These are phyloP conservation scores for Sordaria brevicollis DNA, from an alignment of 495 filamentous ascomycete genomes.

Conservation along the genomic window DNA sequence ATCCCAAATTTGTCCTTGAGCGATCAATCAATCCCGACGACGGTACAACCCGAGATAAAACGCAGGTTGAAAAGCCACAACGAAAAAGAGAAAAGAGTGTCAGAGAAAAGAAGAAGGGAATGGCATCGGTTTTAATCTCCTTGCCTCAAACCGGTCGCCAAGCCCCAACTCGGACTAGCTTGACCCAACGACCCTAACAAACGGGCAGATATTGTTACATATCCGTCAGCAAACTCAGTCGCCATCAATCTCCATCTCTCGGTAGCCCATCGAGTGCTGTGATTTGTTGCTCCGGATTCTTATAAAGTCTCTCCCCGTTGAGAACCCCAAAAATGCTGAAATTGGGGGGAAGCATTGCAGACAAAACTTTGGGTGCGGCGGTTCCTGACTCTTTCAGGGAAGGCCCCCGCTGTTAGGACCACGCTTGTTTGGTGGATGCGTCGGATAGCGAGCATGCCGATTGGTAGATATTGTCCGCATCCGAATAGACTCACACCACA, in stretches of 20 bases:
- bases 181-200: background rate
- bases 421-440: background rate
- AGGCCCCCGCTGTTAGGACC: background rate
- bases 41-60: background rate
- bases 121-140: background rate
- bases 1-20: too few species aligned
- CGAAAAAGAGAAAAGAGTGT: background rate
- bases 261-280: background rate
- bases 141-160: background rate
- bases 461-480: background rate
- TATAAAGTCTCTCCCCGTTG: background rate
- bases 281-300: background rate
- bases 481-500: background rate
- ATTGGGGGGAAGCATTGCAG: too few species aligned
- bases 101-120: background rate
- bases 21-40: background rate
- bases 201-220: too few species aligned
- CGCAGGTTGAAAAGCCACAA: background rate
- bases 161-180: background rate
- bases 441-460: background rate
- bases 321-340: background rate
- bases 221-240: background rate
- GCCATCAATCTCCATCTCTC: background rate
- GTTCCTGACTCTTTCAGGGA: background rate
- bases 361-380: background rate